Percentiles rank a stretch among this genome's conserved stretches.
Conservation (phyloP, 768 basidiomycete genomes). For the Mrakia hoshinonis region DNA sequence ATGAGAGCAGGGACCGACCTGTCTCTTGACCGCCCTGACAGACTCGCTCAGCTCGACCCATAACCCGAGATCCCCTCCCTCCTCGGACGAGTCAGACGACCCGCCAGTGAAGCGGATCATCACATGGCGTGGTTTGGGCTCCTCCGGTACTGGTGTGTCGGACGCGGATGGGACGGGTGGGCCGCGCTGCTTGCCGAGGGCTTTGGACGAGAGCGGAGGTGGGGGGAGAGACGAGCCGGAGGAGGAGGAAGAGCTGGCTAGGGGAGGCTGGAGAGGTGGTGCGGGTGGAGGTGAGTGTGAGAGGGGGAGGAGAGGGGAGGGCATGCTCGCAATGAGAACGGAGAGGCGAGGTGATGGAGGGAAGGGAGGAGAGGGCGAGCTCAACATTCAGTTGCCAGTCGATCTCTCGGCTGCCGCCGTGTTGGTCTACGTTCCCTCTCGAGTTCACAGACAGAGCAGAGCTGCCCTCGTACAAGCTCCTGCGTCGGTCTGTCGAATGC, state of each 20-base stretch:
- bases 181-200: slow-evolving; percentile 15
- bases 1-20: background rate
- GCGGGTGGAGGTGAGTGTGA: background rate
- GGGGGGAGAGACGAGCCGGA: background rate
- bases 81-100: background rate
- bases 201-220: background rate
- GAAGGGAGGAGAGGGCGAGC: background rate
- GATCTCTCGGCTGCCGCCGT: background rate
- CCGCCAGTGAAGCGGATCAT: slow-evolving; percentile 13
- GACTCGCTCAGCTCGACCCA: background rate
- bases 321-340: too few relatives aligned
- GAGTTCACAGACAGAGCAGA: too few relatives aligned
- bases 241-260: background rate
- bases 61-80: background rate
- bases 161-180: background rate
- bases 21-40: background rate
- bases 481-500: too few relatives aligned
- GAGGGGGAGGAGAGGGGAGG: background rate
- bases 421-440: background rate
- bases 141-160: background rate
- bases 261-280: background rate
- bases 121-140: background rate
- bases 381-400: background rate
- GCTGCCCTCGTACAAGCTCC: too few relatives aligned
- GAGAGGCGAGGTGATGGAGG: too few relatives aligned